Percentiles rank a stretch among this genome's conserved stretches.
Conservation (phyloP, 2,329 filamentous ascomycete genomes). For the Aspergillus carbonarius region DNA sequence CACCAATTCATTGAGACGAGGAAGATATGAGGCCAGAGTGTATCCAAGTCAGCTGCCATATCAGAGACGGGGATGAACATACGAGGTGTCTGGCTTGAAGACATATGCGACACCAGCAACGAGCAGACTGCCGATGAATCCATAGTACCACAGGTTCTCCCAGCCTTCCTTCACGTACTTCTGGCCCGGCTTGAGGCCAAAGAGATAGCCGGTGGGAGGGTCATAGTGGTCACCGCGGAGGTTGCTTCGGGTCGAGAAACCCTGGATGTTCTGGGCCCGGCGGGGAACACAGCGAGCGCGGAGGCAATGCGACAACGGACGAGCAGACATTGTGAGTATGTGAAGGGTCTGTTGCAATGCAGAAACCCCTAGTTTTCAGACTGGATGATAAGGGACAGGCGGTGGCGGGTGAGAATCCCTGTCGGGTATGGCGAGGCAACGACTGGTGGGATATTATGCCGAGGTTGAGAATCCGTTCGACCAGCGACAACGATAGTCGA, state of each 20-base stretch:
- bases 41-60: neutral
- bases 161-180: conserved; percentile 95
- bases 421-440: conserved; percentile 14
- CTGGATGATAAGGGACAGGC: conserved; percentile 17
- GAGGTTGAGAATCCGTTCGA: conserved; percentile 11
- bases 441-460: conserved; percentile 9
- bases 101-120: conserved; percentile 78
- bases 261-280: conserved; percentile 34
- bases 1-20: neutral
- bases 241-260: conserved; percentile 43
- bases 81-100: conserved; percentile 99
- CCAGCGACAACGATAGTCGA: conserved; percentile 11
- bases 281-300: conserved; percentile 42
- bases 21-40: neutral
- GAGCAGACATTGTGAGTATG: conserved; percentile 40
- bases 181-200: conserved; percentile 89
- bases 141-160: conserved; percentile 83
- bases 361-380: conserved; percentile 11
- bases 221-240: conserved; percentile 74
- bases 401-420: conserved; percentile 21
- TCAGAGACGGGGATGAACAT: conserved; percentile 49
- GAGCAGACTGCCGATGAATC: conserved; percentile 75
- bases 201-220: conserved; percentile 86
- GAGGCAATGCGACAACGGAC: conserved; percentile 39
- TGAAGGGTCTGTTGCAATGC: conserved; percentile 6